Conservation (phyloP, 78 protist genomes). For the Dictyostelium brefeldianum region DNA sequence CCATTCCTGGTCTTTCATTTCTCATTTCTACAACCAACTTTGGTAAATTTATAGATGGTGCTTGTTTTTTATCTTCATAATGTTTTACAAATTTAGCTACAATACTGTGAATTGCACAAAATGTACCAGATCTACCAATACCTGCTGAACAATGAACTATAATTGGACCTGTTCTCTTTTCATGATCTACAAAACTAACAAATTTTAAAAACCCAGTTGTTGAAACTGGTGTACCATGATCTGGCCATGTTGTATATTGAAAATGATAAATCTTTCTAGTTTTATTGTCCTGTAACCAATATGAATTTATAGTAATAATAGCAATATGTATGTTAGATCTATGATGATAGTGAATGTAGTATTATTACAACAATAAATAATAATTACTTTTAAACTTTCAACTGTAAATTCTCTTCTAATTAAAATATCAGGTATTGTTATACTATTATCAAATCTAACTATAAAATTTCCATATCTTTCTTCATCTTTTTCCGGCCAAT, state of each 20-base stretch:
- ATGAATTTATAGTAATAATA: neutral
- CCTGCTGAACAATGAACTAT: conserved; percentile 88
- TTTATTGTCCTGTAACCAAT: conserved; percentile 65
- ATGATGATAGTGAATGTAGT: neutral
- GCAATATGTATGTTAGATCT: too few relatives aligned
- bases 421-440: conserved; percentile 41
- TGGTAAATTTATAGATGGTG: conserved; percentile 62
- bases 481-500: conserved; percentile 65
- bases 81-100: conserved; percentile 25
- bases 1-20: conserved; percentile 84
- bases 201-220: conserved; percentile 70
- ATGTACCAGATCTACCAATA: conserved; percentile 85
- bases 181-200: conserved; percentile 65
- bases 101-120: conserved; percentile 77
- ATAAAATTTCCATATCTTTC: conserved; percentile 20
- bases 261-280: conserved; percentile 58
- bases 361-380: neutral
- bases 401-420: conserved; percentile 58
- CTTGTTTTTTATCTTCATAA: conserved; percentile 26
- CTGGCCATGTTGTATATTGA: conserved; percentile 89
- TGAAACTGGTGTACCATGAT: conserved; percentile 82
- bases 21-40: conserved; percentile 70
- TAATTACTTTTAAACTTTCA: conserved; percentile 33
- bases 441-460: conserved; percentile 24
- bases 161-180: conserved; percentile 70